A percentile compares a stretch with the other conserved stretches of the same genome.
Evolutionary conservation across 2,329 filamentous ascomycete genomes (phyloP).

Genomic region (Phialophora chinensis): DNA sequence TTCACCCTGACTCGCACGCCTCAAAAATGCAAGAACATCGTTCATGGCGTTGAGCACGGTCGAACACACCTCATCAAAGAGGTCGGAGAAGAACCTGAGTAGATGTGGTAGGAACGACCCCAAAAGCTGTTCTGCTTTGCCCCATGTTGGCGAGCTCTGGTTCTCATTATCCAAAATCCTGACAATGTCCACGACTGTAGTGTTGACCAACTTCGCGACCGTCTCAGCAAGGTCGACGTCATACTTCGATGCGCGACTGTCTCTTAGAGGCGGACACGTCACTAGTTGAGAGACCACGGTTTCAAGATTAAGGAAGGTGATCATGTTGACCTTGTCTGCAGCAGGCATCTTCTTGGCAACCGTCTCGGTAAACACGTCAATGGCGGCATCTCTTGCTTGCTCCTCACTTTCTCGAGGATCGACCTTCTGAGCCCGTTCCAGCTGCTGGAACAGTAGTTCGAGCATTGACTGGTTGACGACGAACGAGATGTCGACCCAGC

Average conservation of each 20-base stretch:
- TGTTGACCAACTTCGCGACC: slow-evolving; percentile 94
- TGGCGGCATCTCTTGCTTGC: slow-evolving; percentile 84
- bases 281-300: slow-evolving; percentile 86
- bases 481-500: slow-evolving; percentile 96
- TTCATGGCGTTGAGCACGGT: slow-evolving; percentile 92
- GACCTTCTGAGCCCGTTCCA: slow-evolving; percentile 72
- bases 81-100: slow-evolving; percentile 93
- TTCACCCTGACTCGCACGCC: slow-evolving; percentile 71
- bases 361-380: slow-evolving; percentile 94
- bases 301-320: slow-evolving; percentile 84
- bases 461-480: slow-evolving; percentile 91
- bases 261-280: slow-evolving; percentile 77
- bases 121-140: slow-evolving; percentile 79
- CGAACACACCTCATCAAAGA: slow-evolving; percentile 97
- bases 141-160: slow-evolving; percentile 66
- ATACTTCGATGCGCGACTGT: slow-evolving; percentile 82
- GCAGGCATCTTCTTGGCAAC: slow-evolving; percentile 98
- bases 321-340: slow-evolving; percentile 90
- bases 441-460: slow-evolving; percentile 80
- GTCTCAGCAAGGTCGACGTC: slow-evolving; percentile 95
- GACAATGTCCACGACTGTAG: slow-evolving; percentile 83
- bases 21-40: slow-evolving; percentile 87
- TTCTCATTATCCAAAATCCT: slow-evolving; percentile 77
- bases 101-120: slow-evolving; percentile 84
- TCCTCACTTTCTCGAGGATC: slow-evolving; percentile 72